Evolutionary conservation across 352 stramenopile genomes (phyloP), one percentile per base, ranked within the genome.

Genomic region (Phytophthora pistaciae): DNA sequence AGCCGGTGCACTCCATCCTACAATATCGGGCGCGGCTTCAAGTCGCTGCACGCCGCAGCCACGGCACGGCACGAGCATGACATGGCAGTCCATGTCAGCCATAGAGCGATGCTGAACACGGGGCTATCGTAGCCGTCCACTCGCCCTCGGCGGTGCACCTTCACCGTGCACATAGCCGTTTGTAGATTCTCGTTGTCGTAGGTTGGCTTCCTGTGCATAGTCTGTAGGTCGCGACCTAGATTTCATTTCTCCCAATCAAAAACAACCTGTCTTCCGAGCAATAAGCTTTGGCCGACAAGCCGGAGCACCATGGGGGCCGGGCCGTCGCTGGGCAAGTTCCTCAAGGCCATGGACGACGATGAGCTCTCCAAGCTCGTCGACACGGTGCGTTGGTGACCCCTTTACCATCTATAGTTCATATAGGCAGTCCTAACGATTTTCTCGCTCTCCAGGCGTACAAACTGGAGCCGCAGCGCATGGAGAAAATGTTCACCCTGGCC

Each of bases 291-390:
- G 18, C 14, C 6, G 46, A 5, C 7, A 25, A 16, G 36, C 4
- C 29, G 23, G 29, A 16, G 5, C 29, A 64, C 20, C 21, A 89
- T 89, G 82, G 82, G 82, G 0, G 74, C 70, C 3, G 75, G 58
- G 46, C 71, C 79, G 67, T 93, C 84, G 61, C 56, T 93, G 5
- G 80, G 60, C 71, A 84, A 84, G 73, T 79, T 90, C 52, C 68
- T 93, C 29, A 77, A 78, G 66, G 70, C 64, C 55, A 86, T 91
- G 72, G 81, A 88, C 59, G 85, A 93, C 66, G 75, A 91, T 0
- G 79, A 84, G 23, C 85, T 93, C 68, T 56, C 64, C 20, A 63
- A 64, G 46, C 66, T 90, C 48, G 54, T 91, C 5, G 68, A 83
- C 52, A 74, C 69, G 57, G 85, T 93, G 59, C 23, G 79, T 78